A percentile compares a stretch with the other conserved stretches of the same genome.
Conservation (phyloP, 192 early-diverging fungal genomes). For the Coemansia sp. region DNA sequence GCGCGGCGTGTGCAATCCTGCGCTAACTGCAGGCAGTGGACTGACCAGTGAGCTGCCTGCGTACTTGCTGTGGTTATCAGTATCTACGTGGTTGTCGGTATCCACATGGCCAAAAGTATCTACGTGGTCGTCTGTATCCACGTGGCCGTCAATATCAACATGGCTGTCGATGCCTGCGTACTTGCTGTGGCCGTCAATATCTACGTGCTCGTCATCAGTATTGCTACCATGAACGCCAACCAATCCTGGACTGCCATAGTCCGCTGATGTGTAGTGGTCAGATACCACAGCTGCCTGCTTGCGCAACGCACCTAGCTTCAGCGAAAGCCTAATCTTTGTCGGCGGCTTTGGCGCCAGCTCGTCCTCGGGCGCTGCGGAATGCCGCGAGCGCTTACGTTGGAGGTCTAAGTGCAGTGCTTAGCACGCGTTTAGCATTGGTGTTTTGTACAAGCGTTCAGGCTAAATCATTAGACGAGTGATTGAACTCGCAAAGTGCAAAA, state of each 20-base stretch:
- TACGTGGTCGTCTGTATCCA: neutral
- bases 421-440: no score
- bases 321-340: slow-evolving; percentile 41
- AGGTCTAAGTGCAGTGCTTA: neutral
- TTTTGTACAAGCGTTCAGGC: no score
- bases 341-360: slow-evolving; percentile 2
- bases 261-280: neutral
- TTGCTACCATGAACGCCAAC: neutral
- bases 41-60: no score
- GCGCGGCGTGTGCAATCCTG: slow-evolving; percentile 20
- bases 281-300: slow-evolving; percentile 4
- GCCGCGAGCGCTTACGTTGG: neutral
- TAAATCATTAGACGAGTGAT: no score
- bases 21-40: neutral
- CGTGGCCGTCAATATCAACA: slow-evolving; percentile 24
- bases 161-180: slow-evolving; percentile 12
- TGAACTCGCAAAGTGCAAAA: no score
- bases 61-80: no score
- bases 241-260: neutral
- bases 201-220: neutral
- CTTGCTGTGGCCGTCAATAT: slow-evolving; percentile 2
- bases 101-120: no score
- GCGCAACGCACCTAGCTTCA: slow-evolving; percentile 33
- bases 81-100: no score
- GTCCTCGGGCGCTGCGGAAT: neutral